phyloP scores from a whole-genome alignment of 257 asterid species.

The Sherardia arvensis region DNA sequence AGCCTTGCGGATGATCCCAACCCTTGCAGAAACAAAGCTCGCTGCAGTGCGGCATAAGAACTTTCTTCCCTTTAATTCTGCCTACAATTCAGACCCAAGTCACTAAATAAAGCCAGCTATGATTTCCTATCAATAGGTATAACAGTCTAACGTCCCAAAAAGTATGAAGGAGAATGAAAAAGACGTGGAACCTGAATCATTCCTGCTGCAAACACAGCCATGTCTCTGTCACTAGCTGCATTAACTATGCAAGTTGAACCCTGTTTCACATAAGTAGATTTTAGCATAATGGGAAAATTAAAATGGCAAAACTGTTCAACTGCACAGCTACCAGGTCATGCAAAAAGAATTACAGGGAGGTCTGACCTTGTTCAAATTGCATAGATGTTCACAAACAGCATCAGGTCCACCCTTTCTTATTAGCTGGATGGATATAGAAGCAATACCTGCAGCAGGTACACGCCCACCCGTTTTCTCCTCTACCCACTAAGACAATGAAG shows the following conservation, averaged over 20 bases:
- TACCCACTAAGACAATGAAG: conserved; percentile 68
- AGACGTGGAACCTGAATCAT: conserved; percentile 68
- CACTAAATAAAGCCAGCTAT: conserved; percentile 11
- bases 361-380: conserved; percentile 72
- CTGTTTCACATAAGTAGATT: conserved; percentile 30
- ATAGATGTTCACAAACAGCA: conserved; percentile 88
- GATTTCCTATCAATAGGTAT: conserved; percentile 10
- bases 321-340: background rate
- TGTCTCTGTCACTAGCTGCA: conserved; percentile 94
- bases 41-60: conserved; percentile 98
- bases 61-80: conserved; percentile 84
- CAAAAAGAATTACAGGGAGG: background rate
- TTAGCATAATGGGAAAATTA: background rate
- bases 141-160: background rate
- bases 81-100: conserved; percentile 41
- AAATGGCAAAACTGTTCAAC: background rate
- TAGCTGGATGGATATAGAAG: conserved; percentile 75
- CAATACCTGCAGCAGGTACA: conserved; percentile 50
- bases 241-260: conserved; percentile 89
- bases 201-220: conserved; percentile 93
- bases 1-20: conserved; percentile 76
- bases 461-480: conserved; percentile 93
- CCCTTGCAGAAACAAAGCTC: conserved; percentile 90
- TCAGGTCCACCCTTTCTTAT: conserved; percentile 86
- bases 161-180: conserved; percentile 8